Conservation (phyloP, 2,329 filamentous ascomycete genomes). For the Fusarium globosum region DNA sequence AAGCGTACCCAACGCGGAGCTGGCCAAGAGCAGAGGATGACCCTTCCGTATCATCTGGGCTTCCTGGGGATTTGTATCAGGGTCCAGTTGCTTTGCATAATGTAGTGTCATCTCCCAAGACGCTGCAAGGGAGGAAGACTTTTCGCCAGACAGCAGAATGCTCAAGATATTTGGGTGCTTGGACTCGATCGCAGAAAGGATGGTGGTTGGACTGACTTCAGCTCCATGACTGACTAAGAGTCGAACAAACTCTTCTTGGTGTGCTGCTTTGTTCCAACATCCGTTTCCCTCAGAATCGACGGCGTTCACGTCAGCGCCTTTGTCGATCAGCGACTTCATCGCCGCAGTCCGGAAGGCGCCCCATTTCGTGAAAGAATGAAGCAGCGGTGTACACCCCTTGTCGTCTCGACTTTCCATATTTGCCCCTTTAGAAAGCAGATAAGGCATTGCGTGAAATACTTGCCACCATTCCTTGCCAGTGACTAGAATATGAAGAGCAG, state of each 20-base stretch:
- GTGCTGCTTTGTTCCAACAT: conserved; percentile 17
- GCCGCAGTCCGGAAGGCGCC: neutral
- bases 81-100: neutral
- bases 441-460: conserved; percentile 26
- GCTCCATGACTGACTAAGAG: conserved; percentile 27
- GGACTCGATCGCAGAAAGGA: neutral
- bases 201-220: conserved; percentile 1
- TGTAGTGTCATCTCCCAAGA: conserved; percentile 6
- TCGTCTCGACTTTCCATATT: conserved; percentile 14
- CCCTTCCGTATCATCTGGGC: neutral
- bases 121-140: neutral
- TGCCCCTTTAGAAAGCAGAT: conserved; percentile 34
- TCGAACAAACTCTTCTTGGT: neutral
- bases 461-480: conserved; percentile 27
- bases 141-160: conserved; percentile 16
- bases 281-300: neutral
- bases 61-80: neutral
- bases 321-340: neutral
- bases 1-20: neutral
- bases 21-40: conserved; percentile 10
- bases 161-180: neutral
- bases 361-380: neutral
- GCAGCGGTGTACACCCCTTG: conserved; percentile 16
- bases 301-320: conserved; percentile 27
- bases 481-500: conserved; percentile 24